A percentile compares a stretch with the other conserved stretches of the same genome.
phyloP scores from a whole-genome alignment of 176 grass and related monocot genomes.

The Paspalum vaginatum region DNA sequence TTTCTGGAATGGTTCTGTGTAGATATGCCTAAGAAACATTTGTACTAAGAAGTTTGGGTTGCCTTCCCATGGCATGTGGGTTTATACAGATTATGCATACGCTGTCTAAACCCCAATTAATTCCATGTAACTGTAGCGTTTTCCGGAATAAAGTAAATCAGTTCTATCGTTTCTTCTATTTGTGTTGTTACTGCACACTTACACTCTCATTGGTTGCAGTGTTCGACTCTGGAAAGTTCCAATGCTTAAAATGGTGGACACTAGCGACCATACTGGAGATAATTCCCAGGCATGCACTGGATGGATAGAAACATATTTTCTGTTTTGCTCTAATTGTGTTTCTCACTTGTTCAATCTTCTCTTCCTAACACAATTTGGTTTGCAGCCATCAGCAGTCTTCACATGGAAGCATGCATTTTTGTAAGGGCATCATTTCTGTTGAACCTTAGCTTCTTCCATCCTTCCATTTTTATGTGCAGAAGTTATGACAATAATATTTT shows the following conservation, averaged over 20 bases:
- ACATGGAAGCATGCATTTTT: conserved; percentile 98
- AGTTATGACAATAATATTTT: neutral
- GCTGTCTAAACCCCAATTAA: neutral
- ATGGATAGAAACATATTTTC: neutral
- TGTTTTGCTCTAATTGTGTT: conserved; percentile 33
- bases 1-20: neutral
- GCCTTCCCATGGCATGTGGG: neutral
- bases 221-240: conserved; percentile 85
- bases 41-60: conserved; percentile 15
- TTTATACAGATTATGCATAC: conserved; percentile 15
- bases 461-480: conserved; percentile 13
- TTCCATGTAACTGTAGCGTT: neutral
- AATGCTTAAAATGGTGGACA: conserved; percentile 66
- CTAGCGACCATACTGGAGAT: conserved; percentile 48
- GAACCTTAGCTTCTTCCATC: neutral
- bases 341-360: conserved; percentile 34
- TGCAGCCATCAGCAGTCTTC: conserved; percentile 82
- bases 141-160: neutral
- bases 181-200: conserved; percentile 29
- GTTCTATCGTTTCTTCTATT: neutral
- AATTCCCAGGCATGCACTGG: conserved; percentile 55
- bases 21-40: conserved; percentile 3
- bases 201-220: conserved; percentile 51
- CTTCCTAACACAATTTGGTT: conserved; percentile 19
- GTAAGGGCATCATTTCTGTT: conserved; percentile 43